These are phyloP conservation scores for Solanum piurae DNA, from an alignment of 257 asterid genomes.

Conservation along the genomic window DNA sequence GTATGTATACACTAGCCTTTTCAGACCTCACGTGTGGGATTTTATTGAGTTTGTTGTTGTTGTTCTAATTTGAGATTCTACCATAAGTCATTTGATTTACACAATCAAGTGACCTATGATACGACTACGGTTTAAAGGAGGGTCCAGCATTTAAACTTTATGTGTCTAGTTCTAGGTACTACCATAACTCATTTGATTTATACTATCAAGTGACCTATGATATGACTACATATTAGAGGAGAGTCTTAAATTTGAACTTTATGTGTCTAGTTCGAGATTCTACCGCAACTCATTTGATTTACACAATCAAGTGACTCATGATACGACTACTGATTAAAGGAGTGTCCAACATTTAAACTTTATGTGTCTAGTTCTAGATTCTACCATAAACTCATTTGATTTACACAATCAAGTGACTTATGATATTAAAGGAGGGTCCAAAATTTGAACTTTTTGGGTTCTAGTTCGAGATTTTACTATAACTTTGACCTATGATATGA, in stretches of 20 bases:
- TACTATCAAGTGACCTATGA: not conserved
- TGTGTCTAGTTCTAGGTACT: not conserved
- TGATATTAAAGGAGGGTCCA: not conserved
- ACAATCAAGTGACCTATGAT: not conserved
- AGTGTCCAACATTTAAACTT: not conserved
- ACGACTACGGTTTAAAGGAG: not conserved
- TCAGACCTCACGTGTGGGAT: not conserved
- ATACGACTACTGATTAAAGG: not conserved
- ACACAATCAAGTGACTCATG: not conserved
- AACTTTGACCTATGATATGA: not conserved
- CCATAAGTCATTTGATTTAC: not conserved
- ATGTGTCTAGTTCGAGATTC: not conserved
- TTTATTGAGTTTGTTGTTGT: not conserved
- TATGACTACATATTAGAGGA: not conserved
- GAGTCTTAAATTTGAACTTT: too few species aligned
- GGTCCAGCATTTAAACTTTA: not conserved
- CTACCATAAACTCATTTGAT: not conserved
- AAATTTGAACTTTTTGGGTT: not conserved
- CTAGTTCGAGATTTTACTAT: not conserved
- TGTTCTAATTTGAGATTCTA: not conserved
- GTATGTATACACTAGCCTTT: not conserved
- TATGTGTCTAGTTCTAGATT: not conserved
- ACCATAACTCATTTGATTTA: not conserved
- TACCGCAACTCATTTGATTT: not conserved
- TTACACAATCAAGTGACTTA: not conserved